Conservation (phyloP, 306 rosid species). For the Corylus avellana region DNA sequence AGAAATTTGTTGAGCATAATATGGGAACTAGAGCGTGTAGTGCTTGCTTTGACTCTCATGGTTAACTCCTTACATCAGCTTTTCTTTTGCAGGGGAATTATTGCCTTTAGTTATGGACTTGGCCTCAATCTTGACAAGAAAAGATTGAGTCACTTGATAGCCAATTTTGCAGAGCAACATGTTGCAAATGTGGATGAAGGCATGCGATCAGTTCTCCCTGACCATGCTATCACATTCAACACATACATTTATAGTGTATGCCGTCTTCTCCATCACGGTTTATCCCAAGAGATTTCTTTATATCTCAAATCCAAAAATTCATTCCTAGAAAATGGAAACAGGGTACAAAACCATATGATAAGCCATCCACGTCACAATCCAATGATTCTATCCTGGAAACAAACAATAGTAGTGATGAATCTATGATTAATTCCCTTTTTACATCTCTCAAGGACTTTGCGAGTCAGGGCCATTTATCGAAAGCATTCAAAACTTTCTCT, state of each 20-base stretch:
- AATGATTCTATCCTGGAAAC: slow-evolving; percentile 3
- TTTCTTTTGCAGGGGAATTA: neutral
- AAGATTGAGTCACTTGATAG: neutral
- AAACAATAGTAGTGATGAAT: slow-evolving; percentile 26
- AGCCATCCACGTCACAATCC: slow-evolving; percentile 11
- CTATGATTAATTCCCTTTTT: slow-evolving; percentile 61
- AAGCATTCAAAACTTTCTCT: slow-evolving; percentile 61
- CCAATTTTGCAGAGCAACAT: neutral
- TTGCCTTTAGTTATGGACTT: neutral
- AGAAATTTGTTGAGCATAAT: neutral
- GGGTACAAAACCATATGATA: slow-evolving; percentile 29
- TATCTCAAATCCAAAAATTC: slow-evolving; percentile 41
- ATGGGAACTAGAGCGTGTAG: neutral
- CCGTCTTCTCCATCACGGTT: slow-evolving; percentile 28
- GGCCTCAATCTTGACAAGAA: neutral
- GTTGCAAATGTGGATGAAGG: slow-evolving; percentile 28
- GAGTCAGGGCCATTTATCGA: slow-evolving; percentile 44
- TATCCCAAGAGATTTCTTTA: slow-evolving; percentile 30
- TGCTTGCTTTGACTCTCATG: neutral
- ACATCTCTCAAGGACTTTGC: slow-evolving; percentile 52
- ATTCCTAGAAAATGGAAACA: slow-evolving; percentile 62
- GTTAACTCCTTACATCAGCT: neutral
- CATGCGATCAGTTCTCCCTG: slow-evolving; percentile 40
- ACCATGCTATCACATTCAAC: slow-evolving; percentile 25
- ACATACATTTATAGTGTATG: slow-evolving; percentile 40